phyloP scores from a whole-genome alignment of 139 green algal species.

The Tetraselmis striata region DNA sequence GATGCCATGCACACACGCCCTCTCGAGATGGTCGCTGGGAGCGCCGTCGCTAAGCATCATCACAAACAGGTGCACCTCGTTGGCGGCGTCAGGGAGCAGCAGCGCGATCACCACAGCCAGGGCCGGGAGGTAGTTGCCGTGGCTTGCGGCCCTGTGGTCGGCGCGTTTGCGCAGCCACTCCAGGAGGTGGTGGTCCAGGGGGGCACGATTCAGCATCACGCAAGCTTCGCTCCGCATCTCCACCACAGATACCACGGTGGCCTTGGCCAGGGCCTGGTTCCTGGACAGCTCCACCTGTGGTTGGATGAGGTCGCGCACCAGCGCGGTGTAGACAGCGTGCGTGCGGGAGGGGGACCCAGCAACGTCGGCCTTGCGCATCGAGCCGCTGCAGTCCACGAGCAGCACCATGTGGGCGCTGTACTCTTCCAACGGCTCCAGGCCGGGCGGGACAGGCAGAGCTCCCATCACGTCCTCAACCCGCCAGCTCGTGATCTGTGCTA shows the following conservation, averaged over 20 bases:
- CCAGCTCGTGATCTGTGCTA: conserved; percentile 39
- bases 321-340: conserved; percentile 27
- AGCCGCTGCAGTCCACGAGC: conserved; percentile 30
- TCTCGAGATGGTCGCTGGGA: conserved; percentile 23
- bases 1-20: neutral
- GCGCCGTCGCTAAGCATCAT: conserved; percentile 31
- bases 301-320: conserved; percentile 24
- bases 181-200: neutral
- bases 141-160: neutral
- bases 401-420: conserved; percentile 21
- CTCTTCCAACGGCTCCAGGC: too few species aligned
- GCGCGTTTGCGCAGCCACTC: neutral
- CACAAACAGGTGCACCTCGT: conserved; percentile 15
- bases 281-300: conserved; percentile 11
- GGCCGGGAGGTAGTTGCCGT: conserved; percentile 33
- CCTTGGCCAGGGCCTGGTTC: too few species aligned
- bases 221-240: conserved; percentile 18
- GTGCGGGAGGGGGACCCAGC: conserved; percentile 15
- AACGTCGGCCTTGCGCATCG: conserved; percentile 35
- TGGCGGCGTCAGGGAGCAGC: neutral
- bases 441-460: neutral
- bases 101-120: conserved; percentile 9
- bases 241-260: conserved; percentile 25
- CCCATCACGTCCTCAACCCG: neutral
- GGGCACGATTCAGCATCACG: conserved; percentile 13